Percentiles rank a stretch among this genome's conserved stretches.
Conservation (phyloP, 1,139 yeast genomes). For the Yamadazyma oceani region DNA sequence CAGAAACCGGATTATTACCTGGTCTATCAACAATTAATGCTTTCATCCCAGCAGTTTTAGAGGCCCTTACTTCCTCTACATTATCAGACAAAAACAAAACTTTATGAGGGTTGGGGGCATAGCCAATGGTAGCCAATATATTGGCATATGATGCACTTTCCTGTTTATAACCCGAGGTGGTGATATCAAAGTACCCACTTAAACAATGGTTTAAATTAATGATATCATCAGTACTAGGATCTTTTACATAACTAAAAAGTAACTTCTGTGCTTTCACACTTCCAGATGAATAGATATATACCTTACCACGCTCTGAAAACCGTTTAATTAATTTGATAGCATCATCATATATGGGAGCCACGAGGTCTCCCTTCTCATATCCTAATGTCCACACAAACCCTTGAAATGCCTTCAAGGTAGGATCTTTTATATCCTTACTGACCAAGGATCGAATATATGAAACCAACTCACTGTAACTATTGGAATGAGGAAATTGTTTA, state of each 20-base stretch:
- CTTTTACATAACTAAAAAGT: constrained; percentile 63
- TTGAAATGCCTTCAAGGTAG: constrained; percentile 74
- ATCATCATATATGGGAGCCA: constrained; percentile 77
- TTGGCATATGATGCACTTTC: constrained; percentile 56
- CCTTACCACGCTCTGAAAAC: constrained; percentile 29
- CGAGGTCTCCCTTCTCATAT: constrained; percentile 68
- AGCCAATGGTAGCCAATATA: constrained; percentile 52
- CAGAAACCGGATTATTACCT: constrained; percentile 63
- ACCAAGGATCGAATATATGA: constrained; percentile 49
- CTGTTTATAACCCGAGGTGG: constrained; percentile 75
- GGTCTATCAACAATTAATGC: constrained; percentile 66
- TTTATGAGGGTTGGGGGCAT: constrained; percentile 20
- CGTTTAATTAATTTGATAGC: constrained; percentile 58
- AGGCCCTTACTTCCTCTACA: constrained; percentile 68
- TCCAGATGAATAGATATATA: constrained; percentile 90
- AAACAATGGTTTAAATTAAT: constrained; percentile 55
- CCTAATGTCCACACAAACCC: constrained; percentile 85
- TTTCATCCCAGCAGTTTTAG: constrained; percentile 61
- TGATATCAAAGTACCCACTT: constrained; percentile 78
- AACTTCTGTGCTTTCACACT: constrained; percentile 83
- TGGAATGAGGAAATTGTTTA: constrained; percentile 35
- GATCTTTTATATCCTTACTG: constrained; percentile 69
- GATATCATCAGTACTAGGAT: constrained; percentile 16
- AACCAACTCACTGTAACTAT: constrained; percentile 26
- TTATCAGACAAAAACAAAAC: constrained; percentile 78